Conservation (phyloP, 306 rosid species). For the Quercus mongolica region DNA sequence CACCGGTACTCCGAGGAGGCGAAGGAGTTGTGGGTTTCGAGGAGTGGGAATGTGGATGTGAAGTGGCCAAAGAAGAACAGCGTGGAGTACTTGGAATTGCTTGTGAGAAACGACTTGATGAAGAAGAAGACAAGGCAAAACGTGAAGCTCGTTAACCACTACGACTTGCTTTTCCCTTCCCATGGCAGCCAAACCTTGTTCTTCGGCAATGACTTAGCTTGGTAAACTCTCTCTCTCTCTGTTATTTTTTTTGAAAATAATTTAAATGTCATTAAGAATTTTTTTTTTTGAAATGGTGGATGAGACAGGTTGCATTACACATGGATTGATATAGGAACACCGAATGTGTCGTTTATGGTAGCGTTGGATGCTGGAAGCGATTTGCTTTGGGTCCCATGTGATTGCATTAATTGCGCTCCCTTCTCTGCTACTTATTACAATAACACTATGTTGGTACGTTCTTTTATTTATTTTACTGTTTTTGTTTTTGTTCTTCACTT, state of each 20-base stretch:
- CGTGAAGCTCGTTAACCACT: conserved; percentile 50
- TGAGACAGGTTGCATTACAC: conserved; percentile 80
- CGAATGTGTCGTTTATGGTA: conserved; percentile 84
- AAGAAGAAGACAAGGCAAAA: conserved; percentile 26
- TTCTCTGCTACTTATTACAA: conserved; percentile 63
- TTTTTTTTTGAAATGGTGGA: no score
- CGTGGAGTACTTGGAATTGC: conserved; percentile 47
- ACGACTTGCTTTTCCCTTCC: conserved; percentile 69
- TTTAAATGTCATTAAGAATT: no score
- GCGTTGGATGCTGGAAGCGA: conserved; percentile 96
- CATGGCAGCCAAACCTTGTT: conserved; percentile 68
- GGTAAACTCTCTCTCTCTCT: conserved; percentile 36
- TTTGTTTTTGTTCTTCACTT: not conserved
- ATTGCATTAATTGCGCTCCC: conserved; percentile 88
- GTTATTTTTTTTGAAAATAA: not conserved
- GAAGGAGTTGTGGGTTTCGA: conserved; percentile 28
- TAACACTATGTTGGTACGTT: conserved; percentile 54
- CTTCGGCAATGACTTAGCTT: conserved; percentile 82
- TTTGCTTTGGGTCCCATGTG: conserved; percentile 94
- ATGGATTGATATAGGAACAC: conserved; percentile 94
- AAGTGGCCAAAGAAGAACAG: conserved; percentile 23
- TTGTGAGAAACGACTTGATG: conserved; percentile 42
- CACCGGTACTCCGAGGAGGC: conserved; percentile 79
- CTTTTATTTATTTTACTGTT: not conserved
- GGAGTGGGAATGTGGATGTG: not conserved